A percentile compares a stretch with the other conserved stretches of the same genome.
These are phyloP conservation scores for Talaromyces sp. DNA, from an alignment of 2,329 filamentous ascomycete species.

Conservation along the genomic window DNA sequence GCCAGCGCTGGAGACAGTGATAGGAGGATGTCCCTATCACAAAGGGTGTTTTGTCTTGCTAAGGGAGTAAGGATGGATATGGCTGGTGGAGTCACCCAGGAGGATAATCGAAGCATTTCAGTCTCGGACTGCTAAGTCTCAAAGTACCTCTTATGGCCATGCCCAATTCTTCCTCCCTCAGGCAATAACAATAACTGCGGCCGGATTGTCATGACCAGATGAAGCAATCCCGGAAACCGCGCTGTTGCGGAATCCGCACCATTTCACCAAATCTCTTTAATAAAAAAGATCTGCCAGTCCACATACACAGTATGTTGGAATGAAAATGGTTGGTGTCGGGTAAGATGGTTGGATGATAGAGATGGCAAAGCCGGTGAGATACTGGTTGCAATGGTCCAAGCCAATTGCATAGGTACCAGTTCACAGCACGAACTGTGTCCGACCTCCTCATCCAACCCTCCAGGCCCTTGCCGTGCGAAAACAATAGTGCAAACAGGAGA, in stretches of 20 bases:
- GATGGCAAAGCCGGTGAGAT: not conserved
- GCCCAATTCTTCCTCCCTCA: not conserved
- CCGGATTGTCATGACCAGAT: constrained; percentile 9
- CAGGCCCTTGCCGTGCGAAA: not conserved
- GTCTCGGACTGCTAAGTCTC: constrained; percentile 8
- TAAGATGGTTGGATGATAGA: not conserved
- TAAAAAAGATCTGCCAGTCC: constrained; percentile 14
- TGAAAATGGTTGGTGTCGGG: constrained; percentile 9
- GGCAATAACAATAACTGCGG: constrained; percentile 10
- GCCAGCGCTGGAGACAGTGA: constrained; percentile 1
- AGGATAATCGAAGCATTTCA: not conserved
- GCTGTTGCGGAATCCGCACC: constrained; percentile 10
- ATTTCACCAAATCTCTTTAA: constrained; percentile 13
- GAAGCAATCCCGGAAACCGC: not conserved
- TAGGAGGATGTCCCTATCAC: constrained; percentile 10
- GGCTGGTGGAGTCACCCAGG: not conserved
- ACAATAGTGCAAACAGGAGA: constrained; percentile 26
- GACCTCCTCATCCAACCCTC: not conserved
- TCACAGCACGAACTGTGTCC: not conserved
- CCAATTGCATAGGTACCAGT: not conserved
- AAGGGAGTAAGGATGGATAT: not conserved
- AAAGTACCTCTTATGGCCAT: not conserved
- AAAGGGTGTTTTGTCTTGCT: not conserved
- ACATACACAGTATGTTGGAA: constrained; percentile 13
- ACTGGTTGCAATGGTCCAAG: constrained; percentile 8